Conservation (phyloP, 148 eudicot species). For the Camellia sinensis region DNA sequence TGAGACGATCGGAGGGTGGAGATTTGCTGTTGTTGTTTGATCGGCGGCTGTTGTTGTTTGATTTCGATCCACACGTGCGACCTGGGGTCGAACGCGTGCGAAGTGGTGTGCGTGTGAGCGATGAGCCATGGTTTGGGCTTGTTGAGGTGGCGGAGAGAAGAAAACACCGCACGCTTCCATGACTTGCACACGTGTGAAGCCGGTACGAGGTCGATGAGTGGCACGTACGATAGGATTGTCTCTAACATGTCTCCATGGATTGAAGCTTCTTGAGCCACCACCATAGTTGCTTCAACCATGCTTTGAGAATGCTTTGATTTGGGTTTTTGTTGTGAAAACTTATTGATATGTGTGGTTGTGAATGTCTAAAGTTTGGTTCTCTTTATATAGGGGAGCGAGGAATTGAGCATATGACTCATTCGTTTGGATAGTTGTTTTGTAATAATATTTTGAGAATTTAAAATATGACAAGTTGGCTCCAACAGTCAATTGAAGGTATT, state of each 20-base stretch:
- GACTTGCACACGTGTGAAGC: constrained; percentile 50
- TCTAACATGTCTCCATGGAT: constrained; percentile 56
- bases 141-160: constrained; percentile 36
- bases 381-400: too few species aligned
- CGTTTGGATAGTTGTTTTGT: too few species aligned
- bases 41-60: constrained; percentile 7
- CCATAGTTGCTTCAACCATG: background rate
- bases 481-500: too few species aligned
- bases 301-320: background rate
- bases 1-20: constrained; percentile 36
- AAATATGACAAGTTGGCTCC: too few species aligned
- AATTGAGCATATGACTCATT: too few species aligned
- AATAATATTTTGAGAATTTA: too few species aligned
- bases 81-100: constrained; percentile 61
- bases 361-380: background rate
- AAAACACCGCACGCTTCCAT: constrained; percentile 46
- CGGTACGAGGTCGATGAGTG: constrained; percentile 49
- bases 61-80: constrained; percentile 47
- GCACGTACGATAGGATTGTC: constrained; percentile 45
- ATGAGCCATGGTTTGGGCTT: constrained; percentile 60
- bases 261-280: constrained; percentile 13
- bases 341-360: background rate
- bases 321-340: background rate
- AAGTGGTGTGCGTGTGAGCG: constrained; percentile 41
- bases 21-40: background rate